Evolutionary conservation across 2,329 filamentous ascomycete species (phyloP).

Genomic region (Fusarium sp.): DNA sequence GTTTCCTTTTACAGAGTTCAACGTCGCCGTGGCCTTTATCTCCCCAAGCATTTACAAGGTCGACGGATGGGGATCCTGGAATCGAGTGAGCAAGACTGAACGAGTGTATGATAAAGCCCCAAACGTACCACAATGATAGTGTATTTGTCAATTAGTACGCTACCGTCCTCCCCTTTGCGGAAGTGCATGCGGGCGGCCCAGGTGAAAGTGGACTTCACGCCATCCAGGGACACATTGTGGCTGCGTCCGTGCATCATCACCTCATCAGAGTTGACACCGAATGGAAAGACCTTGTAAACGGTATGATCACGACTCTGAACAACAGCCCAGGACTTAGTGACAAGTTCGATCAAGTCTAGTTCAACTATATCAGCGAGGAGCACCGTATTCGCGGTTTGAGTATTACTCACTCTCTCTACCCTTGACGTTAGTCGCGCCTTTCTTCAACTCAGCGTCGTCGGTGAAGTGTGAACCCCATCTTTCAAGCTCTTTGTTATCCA

Average conservation of each 20-base stretch:
- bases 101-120: background rate
- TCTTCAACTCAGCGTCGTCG: background rate
- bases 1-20: background rate
- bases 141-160: background rate
- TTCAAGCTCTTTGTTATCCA: background rate
- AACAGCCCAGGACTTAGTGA: background rate
- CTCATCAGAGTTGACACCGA: background rate
- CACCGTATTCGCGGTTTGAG: background rate
- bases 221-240: background rate
- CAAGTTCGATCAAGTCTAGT: background rate
- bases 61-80: background rate
- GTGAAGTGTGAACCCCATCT: background rate
- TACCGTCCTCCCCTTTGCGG: background rate
- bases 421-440: background rate
- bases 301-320: background rate
- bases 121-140: background rate
- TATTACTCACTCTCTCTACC: background rate
- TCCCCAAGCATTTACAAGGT: background rate
- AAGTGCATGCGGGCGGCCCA: background rate
- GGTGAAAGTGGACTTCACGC: background rate
- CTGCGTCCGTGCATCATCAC: background rate
- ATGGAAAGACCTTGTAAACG: background rate
- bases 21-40: background rate
- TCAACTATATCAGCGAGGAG: background rate
- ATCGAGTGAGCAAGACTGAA: background rate